Conservation (phyloP, 805 yeast species). For the Ogataea nitratoaversa region DNA sequence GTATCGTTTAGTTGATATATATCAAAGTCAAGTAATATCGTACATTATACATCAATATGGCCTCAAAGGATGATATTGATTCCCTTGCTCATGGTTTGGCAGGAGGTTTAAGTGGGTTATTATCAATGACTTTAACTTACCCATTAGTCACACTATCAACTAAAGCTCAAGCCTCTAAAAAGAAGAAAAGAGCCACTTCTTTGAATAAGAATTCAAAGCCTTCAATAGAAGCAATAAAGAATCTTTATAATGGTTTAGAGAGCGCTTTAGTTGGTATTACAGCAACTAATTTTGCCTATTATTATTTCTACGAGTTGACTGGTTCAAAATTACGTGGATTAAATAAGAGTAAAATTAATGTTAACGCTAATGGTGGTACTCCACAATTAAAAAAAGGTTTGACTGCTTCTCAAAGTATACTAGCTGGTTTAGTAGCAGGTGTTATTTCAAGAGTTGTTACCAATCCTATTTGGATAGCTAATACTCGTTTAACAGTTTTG, state of each 20-base stretch:
- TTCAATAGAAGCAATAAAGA: slow-evolving; percentile 52
- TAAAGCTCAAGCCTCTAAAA: slow-evolving; percentile 70
- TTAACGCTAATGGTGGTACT: neutral
- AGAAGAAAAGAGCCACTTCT: slow-evolving; percentile 8
- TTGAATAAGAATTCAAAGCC: neutral
- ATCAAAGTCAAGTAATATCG: no score
- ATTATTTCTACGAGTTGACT: slow-evolving; percentile 82
- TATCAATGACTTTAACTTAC: slow-evolving; percentile 82
- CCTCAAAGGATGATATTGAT: slow-evolving; percentile 30
- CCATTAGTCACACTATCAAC: slow-evolving; percentile 87
- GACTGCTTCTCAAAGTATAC: slow-evolving; percentile 62
- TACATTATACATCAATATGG: no score
- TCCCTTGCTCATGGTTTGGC: slow-evolving; percentile 85
- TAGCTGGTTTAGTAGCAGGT: slow-evolving; percentile 84
- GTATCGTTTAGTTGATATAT: no score
- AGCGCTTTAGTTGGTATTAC: slow-evolving; percentile 85
- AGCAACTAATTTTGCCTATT: slow-evolving; percentile 81
- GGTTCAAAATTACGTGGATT: slow-evolving; percentile 19
- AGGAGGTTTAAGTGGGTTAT: slow-evolving; percentile 91
- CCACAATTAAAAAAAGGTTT: slow-evolving; percentile 31
- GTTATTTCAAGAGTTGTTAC: slow-evolving; percentile 75
- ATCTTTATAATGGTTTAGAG: slow-evolving; percentile 82
- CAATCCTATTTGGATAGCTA: slow-evolving; percentile 94
- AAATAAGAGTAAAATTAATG: neutral
- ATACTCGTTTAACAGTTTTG: slow-evolving; percentile 77